Evolutionary conservation across 768 basidiomycete species (phyloP), one percentile per base, ranked within the genome.

Genomic region (Mycena epipterygia): DNA sequence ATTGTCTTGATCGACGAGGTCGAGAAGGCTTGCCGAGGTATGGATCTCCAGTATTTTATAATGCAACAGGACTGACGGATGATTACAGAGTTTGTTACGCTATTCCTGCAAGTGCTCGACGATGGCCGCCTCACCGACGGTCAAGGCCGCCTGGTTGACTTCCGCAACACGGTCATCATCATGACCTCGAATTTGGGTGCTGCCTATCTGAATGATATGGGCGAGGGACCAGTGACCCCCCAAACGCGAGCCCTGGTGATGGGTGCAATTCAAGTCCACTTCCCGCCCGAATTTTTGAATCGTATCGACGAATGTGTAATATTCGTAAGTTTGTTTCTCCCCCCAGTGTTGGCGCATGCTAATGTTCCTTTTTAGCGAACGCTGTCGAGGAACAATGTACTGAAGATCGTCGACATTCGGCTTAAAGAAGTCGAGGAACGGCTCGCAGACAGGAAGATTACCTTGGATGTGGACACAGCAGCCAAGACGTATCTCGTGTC

Each of bases 141-240:
- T 9, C 95, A 97, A 81, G 96, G 96, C n/a, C 90, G 93, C 70
- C 85, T 95, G 46, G 89, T 90, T 27, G 88, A 89, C 80, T 91
- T 92, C 84, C 85, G 89, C 58, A 92, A 92, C 76, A 95, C 95
- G 1, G 94, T 97, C 77, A 95, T 97, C 79, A 93, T 96, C 81
- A 93, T 97, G 90, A 97, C 96, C 5, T 95, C 94, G 56, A 98
- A 98, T 78, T 86, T 97, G 23, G 96, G 95, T 49, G 93, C 94
- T 7, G 84, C 86, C 25, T 93, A 88, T 81, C 85, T 95, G 53
- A 89, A 93, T 64, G 94, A 95, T 56, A 88, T 92, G 84, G 87
- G 86, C 4, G 89, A 91, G 68, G 94, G 94, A 5, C 84, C 89
- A 0, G 89, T 97, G 58, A 89, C 83, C 23, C 77, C 87, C 0